Conservation (phyloP, 768 basidiomycete genomes). For the Boletellus ananas region DNA sequence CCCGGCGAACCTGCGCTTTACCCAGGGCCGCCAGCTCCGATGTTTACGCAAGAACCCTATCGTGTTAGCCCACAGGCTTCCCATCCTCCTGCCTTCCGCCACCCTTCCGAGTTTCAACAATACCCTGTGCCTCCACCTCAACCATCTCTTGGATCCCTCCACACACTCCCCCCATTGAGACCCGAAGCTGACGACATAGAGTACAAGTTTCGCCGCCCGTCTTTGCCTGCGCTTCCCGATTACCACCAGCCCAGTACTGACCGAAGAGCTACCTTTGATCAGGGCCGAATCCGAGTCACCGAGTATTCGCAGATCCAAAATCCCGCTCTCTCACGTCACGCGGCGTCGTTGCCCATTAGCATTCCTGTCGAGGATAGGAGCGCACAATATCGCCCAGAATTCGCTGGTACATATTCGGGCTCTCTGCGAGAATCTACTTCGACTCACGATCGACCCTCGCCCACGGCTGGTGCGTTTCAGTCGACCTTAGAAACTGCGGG, state of each 20-base stretch:
- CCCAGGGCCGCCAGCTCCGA: conserved; percentile 19
- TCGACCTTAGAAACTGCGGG: not conserved
- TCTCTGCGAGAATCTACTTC: conserved; percentile 19
- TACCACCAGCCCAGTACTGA: conserved; percentile 11
- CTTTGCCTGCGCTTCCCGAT: conserved; percentile 19
- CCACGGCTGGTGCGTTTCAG: conserved; percentile 17
- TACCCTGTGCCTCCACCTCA: conserved; percentile 27
- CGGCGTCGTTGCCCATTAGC: not conserved
- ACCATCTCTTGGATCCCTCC: conserved; percentile 19
- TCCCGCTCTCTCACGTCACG: conserved; percentile 5
- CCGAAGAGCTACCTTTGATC: conserved; percentile 13
- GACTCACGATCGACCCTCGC: conserved; percentile 17
- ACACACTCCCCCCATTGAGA: conserved; percentile 28
- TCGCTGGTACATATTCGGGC: conserved; percentile 15
- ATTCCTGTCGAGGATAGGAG: conserved; percentile 12
- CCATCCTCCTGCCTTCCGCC: conserved; percentile 18
- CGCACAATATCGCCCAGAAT: conserved; percentile 10
- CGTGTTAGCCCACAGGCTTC: conserved; percentile 21
- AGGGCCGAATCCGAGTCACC: conserved; percentile 11
- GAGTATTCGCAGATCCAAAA: conserved; percentile 7
- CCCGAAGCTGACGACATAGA: conserved; percentile 25
- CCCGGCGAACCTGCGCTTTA: conserved; percentile 24
- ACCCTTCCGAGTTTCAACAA: conserved; percentile 24
- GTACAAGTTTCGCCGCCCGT: conserved; percentile 32
- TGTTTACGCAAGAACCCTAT: conserved; percentile 24